Evolutionary conservation across 2,329 filamentous ascomycete species (phyloP).

Genomic region (Penicillium digitatum): DNA sequence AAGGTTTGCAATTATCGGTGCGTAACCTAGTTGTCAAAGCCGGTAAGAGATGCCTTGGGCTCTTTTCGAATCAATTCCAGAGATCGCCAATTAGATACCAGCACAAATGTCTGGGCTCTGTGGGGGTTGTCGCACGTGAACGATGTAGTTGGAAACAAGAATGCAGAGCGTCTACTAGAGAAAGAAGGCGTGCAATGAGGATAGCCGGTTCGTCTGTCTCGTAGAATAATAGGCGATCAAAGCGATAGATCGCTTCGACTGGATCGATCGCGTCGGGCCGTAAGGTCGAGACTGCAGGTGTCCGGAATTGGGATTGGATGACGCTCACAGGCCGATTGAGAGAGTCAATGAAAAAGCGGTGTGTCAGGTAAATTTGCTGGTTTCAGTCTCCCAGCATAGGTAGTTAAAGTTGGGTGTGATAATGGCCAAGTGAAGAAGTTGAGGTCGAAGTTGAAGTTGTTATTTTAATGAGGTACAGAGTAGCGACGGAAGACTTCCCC

Average conservation of each 20-base stretch:
- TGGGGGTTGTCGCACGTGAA: conserved; percentile 10
- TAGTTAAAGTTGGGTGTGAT: background rate
- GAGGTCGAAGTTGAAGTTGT: conserved; percentile 1
- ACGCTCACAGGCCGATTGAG: conserved; percentile 20
- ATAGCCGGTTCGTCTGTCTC: conserved; percentile 2
- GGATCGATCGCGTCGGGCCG: conserved; percentile 16
- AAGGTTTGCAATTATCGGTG: background rate
- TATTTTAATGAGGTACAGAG: background rate
- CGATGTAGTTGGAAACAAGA: background rate
- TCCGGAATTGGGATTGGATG: conserved; percentile 11
- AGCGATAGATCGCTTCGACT: conserved; percentile 7
- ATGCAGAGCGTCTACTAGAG: conserved; percentile 1
- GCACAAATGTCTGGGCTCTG: background rate
- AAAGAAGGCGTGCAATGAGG: conserved; percentile 7
- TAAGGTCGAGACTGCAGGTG: conserved; percentile 20
- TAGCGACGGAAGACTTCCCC: background rate
- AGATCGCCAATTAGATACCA: background rate
- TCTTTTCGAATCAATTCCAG: background rate
- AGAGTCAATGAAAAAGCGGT: background rate
- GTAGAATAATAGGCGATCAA: conserved; percentile 20
- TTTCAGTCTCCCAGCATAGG: conserved; percentile 39
- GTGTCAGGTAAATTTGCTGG: background rate
- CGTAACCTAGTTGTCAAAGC: background rate
- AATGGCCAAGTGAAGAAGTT: background rate
- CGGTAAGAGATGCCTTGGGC: background rate